phyloP scores from a whole-genome alignment of 1,284 basidiomycete species.

The Naganishia sp. region DNA sequence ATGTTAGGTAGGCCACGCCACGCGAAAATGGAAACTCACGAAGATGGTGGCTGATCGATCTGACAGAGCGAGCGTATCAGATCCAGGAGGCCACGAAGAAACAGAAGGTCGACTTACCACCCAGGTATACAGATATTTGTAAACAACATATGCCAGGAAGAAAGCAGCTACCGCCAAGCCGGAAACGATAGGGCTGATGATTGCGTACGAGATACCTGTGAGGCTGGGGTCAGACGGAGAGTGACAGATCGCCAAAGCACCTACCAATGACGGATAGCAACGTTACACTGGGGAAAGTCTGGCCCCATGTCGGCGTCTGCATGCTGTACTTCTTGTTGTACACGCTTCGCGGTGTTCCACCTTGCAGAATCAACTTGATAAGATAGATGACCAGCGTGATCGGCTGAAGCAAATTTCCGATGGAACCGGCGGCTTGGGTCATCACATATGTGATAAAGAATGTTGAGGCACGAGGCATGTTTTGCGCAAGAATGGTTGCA shows the following conservation, averaged over 20 bases:
- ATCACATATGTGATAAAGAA: slow-evolving; percentile 78
- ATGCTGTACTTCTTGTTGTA: slow-evolving; percentile 53
- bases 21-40: neutral
- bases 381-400: slow-evolving; percentile 66
- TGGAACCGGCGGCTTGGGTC: slow-evolving; percentile 53
- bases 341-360: slow-evolving; percentile 54
- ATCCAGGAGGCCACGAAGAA: neutral
- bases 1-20: neutral
- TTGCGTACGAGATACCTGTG: slow-evolving; percentile 70
- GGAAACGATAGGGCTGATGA: slow-evolving; percentile 92
- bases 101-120: slow-evolving; percentile 35
- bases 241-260: slow-evolving; percentile 54
- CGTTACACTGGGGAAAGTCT: slow-evolving; percentile 69
- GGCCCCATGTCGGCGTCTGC: slow-evolving; percentile 66
- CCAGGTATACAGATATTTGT: slow-evolving; percentile 87
- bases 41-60: slow-evolving; percentile 37
- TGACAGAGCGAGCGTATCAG: neutral
- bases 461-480: slow-evolving; percentile 69
- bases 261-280: slow-evolving; percentile 74
- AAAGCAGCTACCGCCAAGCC: slow-evolving; percentile 83
- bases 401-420: slow-evolving; percentile 62
- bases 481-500: slow-evolving; percentile 60
- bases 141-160: slow-evolving; percentile 77
- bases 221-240: slow-evolving; percentile 9
- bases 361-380: slow-evolving; percentile 61